Evolutionary conservation across 768 basidiomycete genomes (phyloP), one percentile per base, ranked within the genome.

Genomic region (Suillus plorans): DNA sequence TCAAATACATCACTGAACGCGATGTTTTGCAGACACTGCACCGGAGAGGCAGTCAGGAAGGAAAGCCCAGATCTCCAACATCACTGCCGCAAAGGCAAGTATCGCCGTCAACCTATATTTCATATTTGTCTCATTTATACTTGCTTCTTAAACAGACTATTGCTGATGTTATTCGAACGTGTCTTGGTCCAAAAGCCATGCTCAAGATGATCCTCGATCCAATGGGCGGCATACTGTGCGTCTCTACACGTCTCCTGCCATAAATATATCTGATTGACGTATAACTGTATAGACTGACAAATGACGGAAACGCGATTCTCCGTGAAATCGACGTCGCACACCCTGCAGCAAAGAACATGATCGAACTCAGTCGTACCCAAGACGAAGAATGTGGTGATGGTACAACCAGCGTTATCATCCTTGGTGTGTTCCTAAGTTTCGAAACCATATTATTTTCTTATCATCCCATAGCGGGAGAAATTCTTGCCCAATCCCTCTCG

Each of bases 301-400:
- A 99, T 76, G 97, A 99, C 72, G 97, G 97, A n/a, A 98, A 99
- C 72, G 96, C 97, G 2, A 99, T 99, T 67, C 81, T 99, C 47
- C 90, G 97, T 61, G 97, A 99, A 78, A 99, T 99, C 69, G 97
- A 99, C 70, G 97, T 99, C 37, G 95, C 96, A 2, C 97, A 99
- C 71, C 97, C 97, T 4, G 97, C 97, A 34, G 97, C 97, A 31
- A 99, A 99, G 82, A 97, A 96, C 70, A 99, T 99, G 97, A 97
- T 99, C 68, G 97, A 99, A 79, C 87, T 99, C 13, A 94, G 94
- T 70, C 80, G 97, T 74, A 99, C 97, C 1, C 97, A 99, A 77
- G 97, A 99, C 71, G 97, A 99, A 79, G 97, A 99, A 73, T 97
- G 97, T 69, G 97, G 97, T 56, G 97, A 98, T 77, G 97, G 97